phyloP scores from a whole-genome alignment of 2,329 filamentous ascomycete species.

The Calonectria crousiana region DNA sequence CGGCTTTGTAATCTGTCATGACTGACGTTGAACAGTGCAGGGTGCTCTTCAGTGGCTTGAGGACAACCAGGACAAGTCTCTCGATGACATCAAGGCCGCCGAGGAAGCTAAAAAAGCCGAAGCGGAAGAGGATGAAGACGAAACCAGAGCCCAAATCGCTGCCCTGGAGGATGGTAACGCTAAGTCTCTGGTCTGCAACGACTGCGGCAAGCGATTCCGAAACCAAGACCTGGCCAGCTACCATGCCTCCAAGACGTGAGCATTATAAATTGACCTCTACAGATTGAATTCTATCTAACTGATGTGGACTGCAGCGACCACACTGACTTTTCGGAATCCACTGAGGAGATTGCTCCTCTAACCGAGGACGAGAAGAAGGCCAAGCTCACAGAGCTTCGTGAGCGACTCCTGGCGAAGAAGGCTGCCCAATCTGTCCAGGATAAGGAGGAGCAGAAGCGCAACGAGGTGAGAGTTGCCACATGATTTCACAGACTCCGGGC shows the following conservation, averaged over 20 bases:
- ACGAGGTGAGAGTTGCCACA: constrained; percentile 74
- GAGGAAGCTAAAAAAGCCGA: constrained; percentile 56
- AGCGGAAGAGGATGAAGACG: constrained; percentile 61
- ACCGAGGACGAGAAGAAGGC: constrained; percentile 92
- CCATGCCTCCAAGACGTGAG: constrained; percentile 87
- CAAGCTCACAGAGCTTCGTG: constrained; percentile 80
- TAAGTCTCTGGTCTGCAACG: constrained; percentile 90
- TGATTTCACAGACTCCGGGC: background rate
- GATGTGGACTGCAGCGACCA: constrained; percentile 70
- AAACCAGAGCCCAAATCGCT: constrained; percentile 67
- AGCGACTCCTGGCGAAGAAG: constrained; percentile 79
- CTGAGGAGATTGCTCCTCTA: constrained; percentile 89
- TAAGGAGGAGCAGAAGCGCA: constrained; percentile 84
- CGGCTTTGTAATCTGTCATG: background rate
- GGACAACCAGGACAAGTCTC: constrained; percentile 85
- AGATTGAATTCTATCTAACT: background rate
- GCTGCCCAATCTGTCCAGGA: constrained; percentile 77
- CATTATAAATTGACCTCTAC: constrained; percentile 9
- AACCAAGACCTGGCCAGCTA: constrained; percentile 86
- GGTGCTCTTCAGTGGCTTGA: constrained; percentile 96
- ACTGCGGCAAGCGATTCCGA: constrained; percentile 92
- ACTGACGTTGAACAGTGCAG: constrained; percentile 70
- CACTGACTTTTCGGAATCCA: constrained; percentile 91
- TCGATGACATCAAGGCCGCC: constrained; percentile 80
- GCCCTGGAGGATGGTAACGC: constrained; percentile 80